Percentiles rank a stretch among this genome's conserved stretches.
These are phyloP conservation scores for Ceratobasidium sp. DNA, from an alignment of 1,284 basidiomycete genomes.

Conservation along the genomic window DNA sequence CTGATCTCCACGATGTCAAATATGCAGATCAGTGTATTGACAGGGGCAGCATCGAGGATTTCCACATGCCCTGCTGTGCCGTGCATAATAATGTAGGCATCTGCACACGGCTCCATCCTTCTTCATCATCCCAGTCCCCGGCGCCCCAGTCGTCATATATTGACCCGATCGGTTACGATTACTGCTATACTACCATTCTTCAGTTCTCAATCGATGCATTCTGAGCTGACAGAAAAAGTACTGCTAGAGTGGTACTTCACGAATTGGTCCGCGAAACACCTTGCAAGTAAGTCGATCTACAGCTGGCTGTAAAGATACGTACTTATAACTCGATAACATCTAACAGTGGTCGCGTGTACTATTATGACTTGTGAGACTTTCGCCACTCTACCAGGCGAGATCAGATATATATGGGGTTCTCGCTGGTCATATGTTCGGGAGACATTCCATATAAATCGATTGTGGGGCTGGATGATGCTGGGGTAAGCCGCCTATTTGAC, in stretches of 20 bases:
- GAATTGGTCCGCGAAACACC: neutral
- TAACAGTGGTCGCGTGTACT: neutral
- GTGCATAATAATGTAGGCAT: no score
- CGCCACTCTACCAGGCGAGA: neutral
- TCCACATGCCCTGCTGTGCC: no score
- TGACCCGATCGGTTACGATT: neutral
- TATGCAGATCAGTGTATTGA: no score
- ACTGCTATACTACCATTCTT: neutral
- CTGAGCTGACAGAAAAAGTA: neutral
- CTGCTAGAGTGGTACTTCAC: neutral
- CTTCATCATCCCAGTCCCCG: no score
- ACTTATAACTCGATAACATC: neutral
- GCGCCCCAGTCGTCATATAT: neutral
- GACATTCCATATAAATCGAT: conserved; percentile 29
- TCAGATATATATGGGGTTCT: neutral
- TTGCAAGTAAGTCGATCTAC: neutral
- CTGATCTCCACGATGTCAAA: no score
- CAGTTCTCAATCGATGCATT: neutral
- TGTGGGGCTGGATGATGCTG: conserved; percentile 17
- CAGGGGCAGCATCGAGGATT: no score
- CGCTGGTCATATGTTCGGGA: conserved; percentile 17
- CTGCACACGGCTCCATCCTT: no score
- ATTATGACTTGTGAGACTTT: conserved; percentile 5
- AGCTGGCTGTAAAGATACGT: neutral
- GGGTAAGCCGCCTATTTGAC: neutral